Evolutionary conservation across 1,284 basidiomycete genomes (phyloP).

Genomic region (Ustilago crameri): DNA sequence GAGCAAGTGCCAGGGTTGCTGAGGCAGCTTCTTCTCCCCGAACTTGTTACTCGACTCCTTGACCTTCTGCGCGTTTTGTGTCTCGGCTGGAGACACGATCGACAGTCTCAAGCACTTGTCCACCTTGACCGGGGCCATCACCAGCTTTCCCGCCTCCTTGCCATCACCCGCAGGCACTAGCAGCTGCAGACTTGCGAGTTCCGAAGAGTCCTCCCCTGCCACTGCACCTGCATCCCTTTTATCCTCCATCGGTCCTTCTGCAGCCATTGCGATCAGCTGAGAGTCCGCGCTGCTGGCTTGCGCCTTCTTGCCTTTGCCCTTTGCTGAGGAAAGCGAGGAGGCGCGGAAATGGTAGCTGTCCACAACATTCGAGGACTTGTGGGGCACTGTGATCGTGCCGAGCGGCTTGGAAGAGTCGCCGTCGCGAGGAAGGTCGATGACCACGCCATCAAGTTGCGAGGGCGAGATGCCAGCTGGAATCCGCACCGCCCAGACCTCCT

Average conservation of each 20-base stretch:
- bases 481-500: constrained; percentile 48
- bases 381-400: constrained; percentile 24
- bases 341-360: constrained; percentile 47
- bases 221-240: constrained; percentile 25
- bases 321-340: constrained; percentile 16
- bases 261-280: constrained; percentile 58
- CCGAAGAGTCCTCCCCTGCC: constrained; percentile 32
- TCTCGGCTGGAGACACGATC: constrained; percentile 37
- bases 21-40: constrained; percentile 34
- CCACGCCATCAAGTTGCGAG: constrained; percentile 38
- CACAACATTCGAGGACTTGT: constrained; percentile 5
- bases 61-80: constrained; percentile 14
- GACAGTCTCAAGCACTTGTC: constrained; percentile 36
- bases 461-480: constrained; percentile 38
- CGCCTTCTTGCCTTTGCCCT: constrained; percentile 25
- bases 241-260: constrained; percentile 10
- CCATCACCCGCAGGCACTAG: constrained; percentile 43
- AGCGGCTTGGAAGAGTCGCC: constrained; percentile 19
- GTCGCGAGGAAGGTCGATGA: constrained; percentile 31
- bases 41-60: constrained; percentile 20
- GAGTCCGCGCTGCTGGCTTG: constrained; percentile 31
- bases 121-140: constrained; percentile 28
- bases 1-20: constrained; percentile 57
- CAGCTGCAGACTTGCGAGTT: constrained; percentile 40
- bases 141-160: constrained; percentile 25